phyloP scores from a whole-genome alignment of 768 basidiomycete genomes.

The Russula virescens region DNA sequence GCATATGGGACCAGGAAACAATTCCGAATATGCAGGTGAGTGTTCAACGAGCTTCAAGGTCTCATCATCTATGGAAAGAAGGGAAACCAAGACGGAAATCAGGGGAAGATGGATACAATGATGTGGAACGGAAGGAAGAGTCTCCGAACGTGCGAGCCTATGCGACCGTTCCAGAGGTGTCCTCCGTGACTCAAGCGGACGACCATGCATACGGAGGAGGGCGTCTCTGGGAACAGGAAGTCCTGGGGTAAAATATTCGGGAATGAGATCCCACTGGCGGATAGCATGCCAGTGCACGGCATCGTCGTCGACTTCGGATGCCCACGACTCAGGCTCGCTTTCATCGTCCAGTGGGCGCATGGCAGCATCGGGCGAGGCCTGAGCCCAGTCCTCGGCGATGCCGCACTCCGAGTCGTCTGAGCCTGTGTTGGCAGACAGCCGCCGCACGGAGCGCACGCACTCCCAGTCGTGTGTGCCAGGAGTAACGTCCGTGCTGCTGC shows the following conservation, averaged over 20 bases:
- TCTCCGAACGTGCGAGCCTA: not conserved
- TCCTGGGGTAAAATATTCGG: not conserved
- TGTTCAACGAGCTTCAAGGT: slow-evolving; percentile 1
- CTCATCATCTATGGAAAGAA: slow-evolving; percentile 6
- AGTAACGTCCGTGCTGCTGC: not conserved
- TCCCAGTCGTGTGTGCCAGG: not conserved
- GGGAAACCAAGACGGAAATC: not conserved
- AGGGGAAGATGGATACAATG: not conserved
- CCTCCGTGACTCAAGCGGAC: not conserved
- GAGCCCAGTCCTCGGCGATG: not conserved
- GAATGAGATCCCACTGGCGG: not conserved
- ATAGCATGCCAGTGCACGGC: not conserved
- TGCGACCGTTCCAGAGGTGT: not conserved
- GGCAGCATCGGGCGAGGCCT: not conserved
- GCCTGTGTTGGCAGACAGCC: not conserved
- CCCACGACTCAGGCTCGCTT: too few relatives aligned
- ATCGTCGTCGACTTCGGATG: not conserved
- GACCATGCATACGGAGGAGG: not conserved
- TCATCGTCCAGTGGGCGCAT: not conserved
- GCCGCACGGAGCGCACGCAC: not conserved
- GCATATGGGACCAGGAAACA: slow-evolving; percentile 3
- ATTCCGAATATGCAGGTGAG: not conserved
- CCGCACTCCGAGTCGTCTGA: not conserved
- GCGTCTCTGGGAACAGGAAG: not conserved
- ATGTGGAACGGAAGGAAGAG: not conserved